A percentile compares a stretch with the other conserved stretches of the same genome.
Evolutionary conservation across 495 filamentous ascomycete species (phyloP).

Genomic region (Aspergillus carlsbadensis): DNA sequence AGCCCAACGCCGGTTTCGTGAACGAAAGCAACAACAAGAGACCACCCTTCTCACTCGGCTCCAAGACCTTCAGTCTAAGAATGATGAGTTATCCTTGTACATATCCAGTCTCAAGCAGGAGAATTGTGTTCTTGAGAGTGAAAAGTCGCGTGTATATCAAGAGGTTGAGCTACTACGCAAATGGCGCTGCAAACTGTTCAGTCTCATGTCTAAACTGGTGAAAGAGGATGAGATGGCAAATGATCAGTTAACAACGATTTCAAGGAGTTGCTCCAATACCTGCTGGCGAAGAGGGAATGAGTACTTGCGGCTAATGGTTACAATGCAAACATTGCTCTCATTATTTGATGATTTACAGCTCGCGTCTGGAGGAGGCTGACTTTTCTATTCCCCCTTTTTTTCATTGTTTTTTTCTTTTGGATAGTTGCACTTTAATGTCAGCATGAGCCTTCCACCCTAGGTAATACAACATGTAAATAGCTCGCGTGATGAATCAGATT

Average conservation of each 20-base stretch:
- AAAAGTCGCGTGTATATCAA: neutral
- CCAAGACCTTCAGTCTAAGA: neutral
- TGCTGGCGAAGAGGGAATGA: neutral
- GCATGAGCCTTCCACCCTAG: too few species aligned
- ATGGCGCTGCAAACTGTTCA: slow-evolving; percentile 1
- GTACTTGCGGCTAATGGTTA: neutral
- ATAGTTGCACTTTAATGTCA: too few species aligned
- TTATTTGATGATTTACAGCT: neutral
- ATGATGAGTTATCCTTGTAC: neutral
- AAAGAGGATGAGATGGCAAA: neutral
- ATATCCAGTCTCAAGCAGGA: neutral
- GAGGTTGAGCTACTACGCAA: neutral
- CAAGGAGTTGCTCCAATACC: neutral
- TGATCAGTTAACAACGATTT: neutral
- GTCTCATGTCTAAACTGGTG: neutral
- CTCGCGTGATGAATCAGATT: too few species aligned
- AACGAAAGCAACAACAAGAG: neutral
- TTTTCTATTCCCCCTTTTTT: too few species aligned
- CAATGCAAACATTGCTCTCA: neutral
- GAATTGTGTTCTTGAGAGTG: neutral
- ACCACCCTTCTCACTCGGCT: neutral
- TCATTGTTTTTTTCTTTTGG: too few species aligned
- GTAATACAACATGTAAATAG: too few species aligned
- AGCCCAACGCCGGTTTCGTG: slow-evolving; percentile 1
- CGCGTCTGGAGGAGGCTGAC: neutral